A percentile compares a stretch with the other conserved stretches of the same genome.
These are phyloP conservation scores for Penicillium goetzii DNA, from an alignment of 495 filamentous ascomycete genomes.

Conservation along the genomic window DNA sequence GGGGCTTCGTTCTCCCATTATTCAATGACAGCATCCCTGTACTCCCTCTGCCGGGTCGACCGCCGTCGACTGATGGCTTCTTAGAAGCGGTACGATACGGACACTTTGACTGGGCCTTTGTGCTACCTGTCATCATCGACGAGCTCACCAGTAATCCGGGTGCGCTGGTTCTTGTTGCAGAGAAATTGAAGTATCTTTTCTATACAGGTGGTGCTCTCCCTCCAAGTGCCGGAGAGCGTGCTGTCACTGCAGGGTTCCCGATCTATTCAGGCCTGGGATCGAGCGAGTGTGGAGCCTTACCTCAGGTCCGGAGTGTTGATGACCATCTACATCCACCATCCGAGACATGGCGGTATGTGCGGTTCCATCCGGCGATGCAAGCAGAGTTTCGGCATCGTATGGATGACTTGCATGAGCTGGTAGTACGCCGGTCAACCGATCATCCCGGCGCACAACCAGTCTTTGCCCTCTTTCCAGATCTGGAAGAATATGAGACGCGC, in stretches of 20 bases:
- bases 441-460: not conserved
- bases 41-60: not conserved
- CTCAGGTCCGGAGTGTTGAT: not conserved
- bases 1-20: not conserved
- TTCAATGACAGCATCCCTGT: not conserved
- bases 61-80: not conserved
- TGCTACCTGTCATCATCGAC: not conserved
- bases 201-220: not conserved
- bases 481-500: slow-evolving; percentile 54
- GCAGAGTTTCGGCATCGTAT: slow-evolving; percentile 34
- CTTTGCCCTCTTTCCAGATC: slow-evolving; percentile 40
- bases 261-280: not conserved
- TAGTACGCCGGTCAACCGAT: slow-evolving; percentile 20
- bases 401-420: slow-evolving; percentile 52
- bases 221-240: not conserved
- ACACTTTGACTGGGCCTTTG: not conserved
- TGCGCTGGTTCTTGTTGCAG: not conserved
- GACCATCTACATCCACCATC: not conserved
- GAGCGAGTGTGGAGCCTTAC: slow-evolving; percentile 51
- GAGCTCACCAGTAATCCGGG: not conserved
- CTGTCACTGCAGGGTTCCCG: not conserved
- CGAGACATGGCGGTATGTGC: not conserved
- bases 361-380: not conserved
- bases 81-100: not conserved
- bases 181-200: not conserved